phyloP scores from a whole-genome alignment of 768 basidiomycete genomes.

The Chlorophyllum brunneum region DNA sequence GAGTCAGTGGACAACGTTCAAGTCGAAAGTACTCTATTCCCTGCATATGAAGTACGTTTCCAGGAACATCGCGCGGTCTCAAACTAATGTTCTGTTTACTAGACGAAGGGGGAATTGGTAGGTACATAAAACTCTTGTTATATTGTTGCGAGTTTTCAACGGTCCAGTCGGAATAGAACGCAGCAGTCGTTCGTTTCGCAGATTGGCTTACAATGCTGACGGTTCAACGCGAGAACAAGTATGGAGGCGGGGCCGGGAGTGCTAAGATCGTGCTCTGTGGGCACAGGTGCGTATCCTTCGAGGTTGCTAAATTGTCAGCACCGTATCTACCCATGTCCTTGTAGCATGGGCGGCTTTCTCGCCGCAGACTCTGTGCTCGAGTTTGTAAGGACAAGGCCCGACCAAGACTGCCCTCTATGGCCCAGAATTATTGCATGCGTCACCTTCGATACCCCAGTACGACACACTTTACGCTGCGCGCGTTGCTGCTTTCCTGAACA shows the following conservation, averaged over 20 bases:
- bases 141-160: neutral
- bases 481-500: neutral
- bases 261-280: conserved; percentile 86
- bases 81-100: conserved; percentile 1
- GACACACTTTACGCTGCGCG: conserved; percentile 19
- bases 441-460: conserved; percentile 89
- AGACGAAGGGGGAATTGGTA: conserved; percentile 92
- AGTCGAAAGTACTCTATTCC: conserved; percentile 81
- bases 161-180: conserved; percentile 27
- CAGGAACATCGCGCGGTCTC: conserved; percentile 6
- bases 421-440: conserved; percentile 82
- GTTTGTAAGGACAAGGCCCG: conserved; percentile 64
- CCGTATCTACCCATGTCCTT: neutral
- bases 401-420: conserved; percentile 71
- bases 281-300: conserved; percentile 56
- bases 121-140: conserved; percentile 20
- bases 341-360: conserved; percentile 89
- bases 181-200: conserved; percentile 80
- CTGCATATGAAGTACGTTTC: conserved; percentile 76
- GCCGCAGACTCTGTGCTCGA: conserved; percentile 80
- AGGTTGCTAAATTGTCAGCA: neutral
- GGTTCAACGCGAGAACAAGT: conserved; percentile 77
- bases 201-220: conserved; percentile 92
- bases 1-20: conserved; percentile 52
- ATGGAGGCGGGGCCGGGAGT: conserved; percentile 72